Evolutionary conservation across 805 yeast species (phyloP), one percentile per base, ranked within the genome.

Genomic region (Hyphopichia homilentoma): DNA sequence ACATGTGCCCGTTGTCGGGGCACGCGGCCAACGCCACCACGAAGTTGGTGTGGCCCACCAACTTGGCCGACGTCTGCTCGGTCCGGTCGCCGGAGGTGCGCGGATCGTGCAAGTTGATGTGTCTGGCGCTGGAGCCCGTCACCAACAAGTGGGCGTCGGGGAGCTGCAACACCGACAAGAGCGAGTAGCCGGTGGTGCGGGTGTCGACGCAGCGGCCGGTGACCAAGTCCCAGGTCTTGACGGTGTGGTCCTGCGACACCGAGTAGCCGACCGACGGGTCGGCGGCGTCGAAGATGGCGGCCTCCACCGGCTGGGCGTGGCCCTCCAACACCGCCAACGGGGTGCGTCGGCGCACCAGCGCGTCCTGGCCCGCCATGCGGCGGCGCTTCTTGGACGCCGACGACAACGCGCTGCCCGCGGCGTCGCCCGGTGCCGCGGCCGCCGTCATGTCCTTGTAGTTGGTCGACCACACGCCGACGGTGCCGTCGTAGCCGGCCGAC

Each of bases 51-150:
- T 93, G 98, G 5, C 98, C 98, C 30, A 77, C 68, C 33, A 93
- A 71, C 58, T 88, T 94, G 19, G 52, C 35, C 29, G 39, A 47
- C 29, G 72, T 65, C 34, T 75, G 79, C 36, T 80, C 81, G 11
- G 79, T 71, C 24, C 81, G 73, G 6, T 78, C 72, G 5, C 75
- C 67, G 2, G 81, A 70, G 1, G 77, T 59, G 54, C 98, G 76
- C 27, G 97, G 97, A 57, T 93, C 98, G 52, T 87, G 95, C 40
- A 93, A 68, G 34, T 88, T 81, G 42, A 93, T 89, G 59, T 93
- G 97, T 60, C 98, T 82, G n/a, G 97, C 97, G 8, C 96, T 82
- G 1, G 97, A 87, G n/a, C 98, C 98, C 36, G 90, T 77, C 6
- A 89, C 95, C 19, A 93, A 61, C 34, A 93, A 65, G 40, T 84